Conservation (phyloP, 78 protist species). For the Dictyostelium firmibasis region DNA sequence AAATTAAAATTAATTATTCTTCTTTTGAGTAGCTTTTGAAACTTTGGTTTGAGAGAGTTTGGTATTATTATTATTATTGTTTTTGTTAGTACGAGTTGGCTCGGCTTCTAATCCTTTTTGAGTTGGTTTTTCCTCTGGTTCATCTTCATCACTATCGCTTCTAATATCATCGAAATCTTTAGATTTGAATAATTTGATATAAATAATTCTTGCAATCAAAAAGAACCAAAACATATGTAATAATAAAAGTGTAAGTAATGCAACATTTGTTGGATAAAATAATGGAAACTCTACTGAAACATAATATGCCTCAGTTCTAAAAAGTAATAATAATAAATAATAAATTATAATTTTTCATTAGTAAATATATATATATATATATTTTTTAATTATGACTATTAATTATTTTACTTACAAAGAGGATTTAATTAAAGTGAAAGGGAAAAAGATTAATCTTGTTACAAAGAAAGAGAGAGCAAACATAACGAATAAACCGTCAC, state of each 20-base stretch:
- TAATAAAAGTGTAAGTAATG: background rate
- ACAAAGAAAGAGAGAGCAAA: constrained; percentile 43
- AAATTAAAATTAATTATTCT: background rate
- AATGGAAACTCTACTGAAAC: constrained; percentile 64
- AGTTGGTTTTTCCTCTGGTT: background rate
- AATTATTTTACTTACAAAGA: constrained; percentile 29
- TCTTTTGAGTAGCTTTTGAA: background rate
- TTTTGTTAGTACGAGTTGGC: background rate
- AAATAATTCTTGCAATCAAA: constrained; percentile 28
- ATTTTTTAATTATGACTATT: background rate
- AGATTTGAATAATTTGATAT: constrained; percentile 19
- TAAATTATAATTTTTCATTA: background rate
- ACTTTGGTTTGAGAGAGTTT: background rate
- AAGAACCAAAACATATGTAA: constrained; percentile 72
- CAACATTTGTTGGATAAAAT: constrained; percentile 70
- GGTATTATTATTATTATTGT: background rate
- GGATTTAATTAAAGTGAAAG: constrained; percentile 44
- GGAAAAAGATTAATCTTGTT: constrained; percentile 49
- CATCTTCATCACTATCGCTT: constrained; percentile 71
- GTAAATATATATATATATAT: background rate
- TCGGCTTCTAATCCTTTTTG: constrained; percentile 17
- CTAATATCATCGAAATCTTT: constrained; percentile 50
- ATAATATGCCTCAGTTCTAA: constrained; percentile 65
- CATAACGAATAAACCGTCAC: constrained; percentile 16
- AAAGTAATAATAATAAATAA: background rate